A percentile compares a stretch with the other conserved stretches of the same genome.
These are phyloP conservation scores for Trebouxia sp. DNA, from an alignment of 139 green algal genomes.

Conservation along the genomic window DNA sequence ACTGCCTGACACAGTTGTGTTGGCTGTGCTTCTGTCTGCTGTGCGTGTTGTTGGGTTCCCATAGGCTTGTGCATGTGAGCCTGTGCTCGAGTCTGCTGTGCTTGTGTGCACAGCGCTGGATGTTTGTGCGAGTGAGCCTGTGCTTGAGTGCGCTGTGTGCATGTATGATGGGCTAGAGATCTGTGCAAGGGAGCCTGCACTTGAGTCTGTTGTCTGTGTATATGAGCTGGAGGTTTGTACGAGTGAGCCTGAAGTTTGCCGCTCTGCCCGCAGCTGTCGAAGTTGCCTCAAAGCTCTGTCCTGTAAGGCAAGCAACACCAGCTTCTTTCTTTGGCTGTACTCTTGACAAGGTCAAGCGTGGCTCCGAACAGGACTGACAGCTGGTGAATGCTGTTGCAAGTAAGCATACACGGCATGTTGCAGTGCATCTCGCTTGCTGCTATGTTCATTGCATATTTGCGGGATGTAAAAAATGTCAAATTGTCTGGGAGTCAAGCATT, in stretches of 20 bases:
- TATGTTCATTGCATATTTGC: too few species aligned
- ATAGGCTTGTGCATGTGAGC: too few species aligned
- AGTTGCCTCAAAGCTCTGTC: not conserved
- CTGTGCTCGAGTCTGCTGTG: not conserved
- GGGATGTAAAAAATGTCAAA: too few species aligned
- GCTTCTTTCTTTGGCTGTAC: not conserved
- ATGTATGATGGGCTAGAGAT: too few species aligned
- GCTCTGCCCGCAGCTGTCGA: not conserved
- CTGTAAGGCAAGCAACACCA: not conserved
- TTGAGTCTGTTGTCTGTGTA: not conserved
- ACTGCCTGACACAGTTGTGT: not conserved
- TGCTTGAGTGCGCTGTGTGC: not conserved
- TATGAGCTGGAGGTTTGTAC: not conserved
- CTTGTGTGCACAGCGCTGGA: not conserved
- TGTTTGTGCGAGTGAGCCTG: not conserved
- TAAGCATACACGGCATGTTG: too few species aligned
- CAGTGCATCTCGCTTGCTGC: too few species aligned
- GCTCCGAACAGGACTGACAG: not conserved
- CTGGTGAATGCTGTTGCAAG: too few species aligned
- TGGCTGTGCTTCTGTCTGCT: not conserved
- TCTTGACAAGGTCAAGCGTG: not conserved
- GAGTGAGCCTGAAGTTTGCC: not conserved
- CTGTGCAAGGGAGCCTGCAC: not conserved
- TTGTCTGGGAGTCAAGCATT: not conserved
- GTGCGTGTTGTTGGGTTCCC: too few species aligned